Conservation (phyloP, 2,329 filamentous ascomycete species). For the Rutstroemia sp. region DNA sequence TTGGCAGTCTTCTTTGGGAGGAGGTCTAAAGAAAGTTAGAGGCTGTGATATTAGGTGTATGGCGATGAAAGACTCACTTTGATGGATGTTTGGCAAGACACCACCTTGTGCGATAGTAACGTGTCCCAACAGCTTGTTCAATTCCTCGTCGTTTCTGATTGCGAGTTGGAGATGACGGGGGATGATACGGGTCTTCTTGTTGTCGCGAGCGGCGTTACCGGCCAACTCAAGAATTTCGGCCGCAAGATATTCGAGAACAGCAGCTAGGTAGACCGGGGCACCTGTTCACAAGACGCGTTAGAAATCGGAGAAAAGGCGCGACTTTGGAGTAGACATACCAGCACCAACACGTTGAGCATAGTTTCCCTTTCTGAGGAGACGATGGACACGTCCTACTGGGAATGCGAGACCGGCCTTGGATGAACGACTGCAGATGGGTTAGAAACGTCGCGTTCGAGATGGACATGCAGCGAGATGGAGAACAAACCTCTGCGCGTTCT, state of each 20-base stretch:
- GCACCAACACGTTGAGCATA: slow-evolving; percentile 99
- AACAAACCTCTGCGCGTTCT: slow-evolving; percentile 99
- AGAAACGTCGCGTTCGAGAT: slow-evolving; percentile 6
- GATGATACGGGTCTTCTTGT: slow-evolving; percentile 99
- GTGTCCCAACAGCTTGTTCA: slow-evolving; percentile 97
- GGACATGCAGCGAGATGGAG: slow-evolving; percentile 8
- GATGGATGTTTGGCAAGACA: slow-evolving; percentile 95
- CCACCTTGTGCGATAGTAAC: slow-evolving; percentile 96
- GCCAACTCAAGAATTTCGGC: slow-evolving; percentile 98
- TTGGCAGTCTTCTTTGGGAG: slow-evolving; percentile 99
- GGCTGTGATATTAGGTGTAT: background rate
- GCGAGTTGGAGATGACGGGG: slow-evolving; percentile 97
- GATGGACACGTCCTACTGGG: slow-evolving; percentile 98
- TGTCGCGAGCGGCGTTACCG: slow-evolving; percentile 96
- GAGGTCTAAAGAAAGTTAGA: slow-evolving; percentile 59
- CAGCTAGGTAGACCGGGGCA: slow-evolving; percentile 93
- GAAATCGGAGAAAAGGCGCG: slow-evolving; percentile 10
- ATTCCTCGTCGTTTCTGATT: slow-evolving; percentile 98
- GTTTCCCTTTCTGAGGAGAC: slow-evolving; percentile 98
- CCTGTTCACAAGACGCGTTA: slow-evolving; percentile 34
- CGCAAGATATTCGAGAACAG: slow-evolving; percentile 96
- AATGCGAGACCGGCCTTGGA: slow-evolving; percentile 99
- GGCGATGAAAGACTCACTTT: slow-evolving; percentile 58
- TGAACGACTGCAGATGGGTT: slow-evolving; percentile 63
- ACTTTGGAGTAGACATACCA: slow-evolving; percentile 43